These are phyloP conservation scores for Oldenlandia corymbosa DNA, from an alignment of 257 asterid species.

Conservation along the genomic window DNA sequence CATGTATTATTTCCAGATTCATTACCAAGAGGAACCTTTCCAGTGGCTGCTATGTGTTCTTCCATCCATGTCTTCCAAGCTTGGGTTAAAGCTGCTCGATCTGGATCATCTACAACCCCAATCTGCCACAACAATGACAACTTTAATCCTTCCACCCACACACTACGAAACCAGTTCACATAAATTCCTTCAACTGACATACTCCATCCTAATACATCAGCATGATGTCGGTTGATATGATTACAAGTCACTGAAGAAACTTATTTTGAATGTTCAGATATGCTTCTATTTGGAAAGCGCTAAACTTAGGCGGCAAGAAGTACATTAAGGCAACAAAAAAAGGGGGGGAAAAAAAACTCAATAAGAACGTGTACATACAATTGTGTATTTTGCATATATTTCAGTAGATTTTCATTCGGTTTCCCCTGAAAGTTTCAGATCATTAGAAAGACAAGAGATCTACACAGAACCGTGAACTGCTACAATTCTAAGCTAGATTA, in stretches of 20 bases:
- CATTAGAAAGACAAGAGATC: neutral
- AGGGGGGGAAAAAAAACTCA: neutral
- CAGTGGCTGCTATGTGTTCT: conserved; percentile 72
- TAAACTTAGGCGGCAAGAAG: neutral
- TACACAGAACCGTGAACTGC: neutral
- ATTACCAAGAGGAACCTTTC: conserved; percentile 88
- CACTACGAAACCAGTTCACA: neutral
- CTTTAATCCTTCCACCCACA: too few species aligned
- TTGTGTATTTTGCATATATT: neutral
- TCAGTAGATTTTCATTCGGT: neutral
- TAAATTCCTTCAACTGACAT: neutral
- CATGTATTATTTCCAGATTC: conserved; percentile 79
- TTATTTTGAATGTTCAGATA: neutral
- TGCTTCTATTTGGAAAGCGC: neutral
- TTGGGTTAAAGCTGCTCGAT: conserved; percentile 58
- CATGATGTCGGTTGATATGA: neutral
- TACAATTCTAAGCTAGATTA: neutral
- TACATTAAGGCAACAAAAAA: neutral
- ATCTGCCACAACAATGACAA: conserved; percentile 30
- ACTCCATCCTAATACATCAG: neutral
- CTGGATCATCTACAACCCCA: conserved; percentile 66
- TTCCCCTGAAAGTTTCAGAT: neutral
- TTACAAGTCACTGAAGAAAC: neutral
- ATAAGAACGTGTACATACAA: neutral
- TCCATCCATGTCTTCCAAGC: conserved; percentile 97